phyloP scores from a whole-genome alignment of 768 basidiomycete genomes.

The Pulveroboletus sp. region DNA sequence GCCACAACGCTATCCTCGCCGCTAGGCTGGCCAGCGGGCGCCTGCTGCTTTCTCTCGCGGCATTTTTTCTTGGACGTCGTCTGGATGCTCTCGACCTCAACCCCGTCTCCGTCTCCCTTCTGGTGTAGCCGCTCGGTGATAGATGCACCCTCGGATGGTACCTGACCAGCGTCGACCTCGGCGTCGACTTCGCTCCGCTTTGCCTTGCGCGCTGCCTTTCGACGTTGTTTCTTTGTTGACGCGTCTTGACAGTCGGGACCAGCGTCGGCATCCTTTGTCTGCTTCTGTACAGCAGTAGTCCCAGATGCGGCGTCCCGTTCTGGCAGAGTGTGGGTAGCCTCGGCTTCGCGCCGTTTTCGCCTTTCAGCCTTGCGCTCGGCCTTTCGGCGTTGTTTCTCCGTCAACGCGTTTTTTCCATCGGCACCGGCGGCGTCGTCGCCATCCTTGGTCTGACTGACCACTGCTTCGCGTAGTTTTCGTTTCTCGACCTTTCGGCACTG shows the following conservation, averaged over 20 bases:
- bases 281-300: constrained; percentile 9
- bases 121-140: too few species aligned
- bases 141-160: too few species aligned
- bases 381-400: constrained; percentile 34
- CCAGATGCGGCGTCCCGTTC: too few species aligned
- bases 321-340: neutral
- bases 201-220: too few species aligned
- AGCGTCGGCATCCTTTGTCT: constrained; percentile 5
- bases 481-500: too few species aligned
- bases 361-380: constrained; percentile 27
- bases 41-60: constrained; percentile 15
- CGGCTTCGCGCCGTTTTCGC: constrained; percentile 17
- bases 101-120: too few species aligned
- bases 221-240: constrained; percentile 3
- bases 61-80: constrained; percentile 24
- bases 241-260: too few species aligned
- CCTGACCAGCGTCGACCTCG: too few species aligned
- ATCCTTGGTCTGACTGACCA: too few species aligned
- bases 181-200: too few species aligned
- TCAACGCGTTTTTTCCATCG: neutral
- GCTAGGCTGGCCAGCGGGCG: neutral
- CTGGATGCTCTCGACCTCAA: too few species aligned
- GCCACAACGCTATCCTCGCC: neutral
- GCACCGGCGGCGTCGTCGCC: constrained; percentile 8
- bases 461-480: too few species aligned